Conservation (phyloP, 176 grass and related monocot genomes). For the Zea mays region DNA sequence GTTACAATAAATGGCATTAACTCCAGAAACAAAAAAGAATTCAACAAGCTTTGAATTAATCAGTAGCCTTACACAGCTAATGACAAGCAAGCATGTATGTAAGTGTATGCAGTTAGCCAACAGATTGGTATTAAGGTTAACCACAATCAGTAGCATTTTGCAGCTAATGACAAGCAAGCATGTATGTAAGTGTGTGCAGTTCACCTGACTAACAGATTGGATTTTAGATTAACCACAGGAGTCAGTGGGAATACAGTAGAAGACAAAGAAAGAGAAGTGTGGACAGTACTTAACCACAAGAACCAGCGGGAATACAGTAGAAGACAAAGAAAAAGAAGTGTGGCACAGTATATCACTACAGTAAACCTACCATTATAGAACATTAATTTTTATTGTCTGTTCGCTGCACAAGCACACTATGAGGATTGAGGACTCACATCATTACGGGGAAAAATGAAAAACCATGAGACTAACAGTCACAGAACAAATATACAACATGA, state of each 20-base stretch:
- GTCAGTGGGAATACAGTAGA: neutral
- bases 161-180: slow-evolving; percentile 9
- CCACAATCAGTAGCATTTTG: neutral
- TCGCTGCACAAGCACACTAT: neutral
- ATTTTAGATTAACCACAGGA: neutral
- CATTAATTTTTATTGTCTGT: slow-evolving; percentile 7
- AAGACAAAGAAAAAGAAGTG: slow-evolving; percentile 4
- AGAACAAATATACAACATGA: slow-evolving; percentile 1
- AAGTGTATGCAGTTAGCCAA: neutral
- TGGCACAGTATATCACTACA: neutral
- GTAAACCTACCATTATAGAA: neutral
- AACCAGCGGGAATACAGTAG: neutral
- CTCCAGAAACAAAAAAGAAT: slow-evolving; percentile 18
- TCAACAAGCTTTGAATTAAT: slow-evolving; percentile 23
- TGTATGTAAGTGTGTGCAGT: neutral
- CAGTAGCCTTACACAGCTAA: neutral
- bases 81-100: neutral
- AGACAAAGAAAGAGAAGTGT: neutral
- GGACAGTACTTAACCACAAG: neutral
- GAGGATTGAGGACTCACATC: slow-evolving; percentile 10
- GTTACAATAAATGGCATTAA: slow-evolving; percentile 20
- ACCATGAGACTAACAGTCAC: neutral
- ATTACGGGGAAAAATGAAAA: neutral
- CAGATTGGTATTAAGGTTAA: slow-evolving; percentile 8
- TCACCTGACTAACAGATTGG: slow-evolving; percentile 6